Conservation (phyloP, 257 asterid genomes). For the Nicotiana obtusifolia region DNA sequence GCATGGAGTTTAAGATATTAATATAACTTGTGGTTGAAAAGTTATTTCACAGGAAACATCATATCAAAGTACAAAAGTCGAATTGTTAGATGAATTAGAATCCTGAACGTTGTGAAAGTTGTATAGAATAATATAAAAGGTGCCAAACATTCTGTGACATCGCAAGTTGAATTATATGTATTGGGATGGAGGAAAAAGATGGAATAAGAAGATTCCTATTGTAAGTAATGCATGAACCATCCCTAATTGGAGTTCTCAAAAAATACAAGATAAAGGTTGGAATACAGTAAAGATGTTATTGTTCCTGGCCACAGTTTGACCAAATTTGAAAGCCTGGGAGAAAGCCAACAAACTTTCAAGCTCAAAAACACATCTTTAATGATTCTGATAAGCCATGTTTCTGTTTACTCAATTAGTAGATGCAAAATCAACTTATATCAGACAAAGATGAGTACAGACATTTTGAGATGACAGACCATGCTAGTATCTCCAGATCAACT, state of each 20-base stretch:
- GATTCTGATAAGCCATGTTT: background rate
- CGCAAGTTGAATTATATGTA: background rate
- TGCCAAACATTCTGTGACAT: background rate
- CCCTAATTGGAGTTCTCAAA: constrained; percentile 1
- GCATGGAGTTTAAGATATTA: background rate
- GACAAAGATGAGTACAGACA: background rate
- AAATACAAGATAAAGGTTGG: background rate
- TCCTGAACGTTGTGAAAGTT: background rate
- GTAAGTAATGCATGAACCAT: background rate
- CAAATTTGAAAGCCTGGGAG: background rate
- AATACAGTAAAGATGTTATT: background rate
- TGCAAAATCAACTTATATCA: background rate
- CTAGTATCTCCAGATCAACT: background rate
- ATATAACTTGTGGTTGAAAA: constrained; percentile 2
- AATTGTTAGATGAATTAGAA: background rate
- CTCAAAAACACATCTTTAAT: background rate
- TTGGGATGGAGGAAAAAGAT: background rate
- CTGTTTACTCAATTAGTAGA: background rate
- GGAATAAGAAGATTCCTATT: background rate
- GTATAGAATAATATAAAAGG: no score
- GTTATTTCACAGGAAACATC: background rate
- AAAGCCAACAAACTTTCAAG: background rate
- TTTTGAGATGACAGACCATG: background rate
- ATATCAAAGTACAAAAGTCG: background rate
- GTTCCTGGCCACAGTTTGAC: constrained; percentile 4